Conservation (phyloP, 2,329 filamentous ascomycete species). For the Colletotrichum sp. region DNA sequence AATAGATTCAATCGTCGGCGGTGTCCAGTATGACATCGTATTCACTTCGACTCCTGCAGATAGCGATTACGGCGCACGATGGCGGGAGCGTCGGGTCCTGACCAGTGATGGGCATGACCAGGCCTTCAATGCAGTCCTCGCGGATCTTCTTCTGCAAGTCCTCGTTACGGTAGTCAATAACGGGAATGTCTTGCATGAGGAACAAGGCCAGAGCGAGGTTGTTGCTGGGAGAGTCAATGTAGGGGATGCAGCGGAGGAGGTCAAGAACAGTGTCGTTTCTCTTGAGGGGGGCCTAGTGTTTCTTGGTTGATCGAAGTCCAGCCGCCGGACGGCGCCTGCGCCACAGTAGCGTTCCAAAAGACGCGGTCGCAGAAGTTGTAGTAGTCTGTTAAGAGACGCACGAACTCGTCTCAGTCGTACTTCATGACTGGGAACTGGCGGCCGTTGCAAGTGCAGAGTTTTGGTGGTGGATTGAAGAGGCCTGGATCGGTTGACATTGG, state of each 20-base stretch:
- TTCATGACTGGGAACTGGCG: not conserved
- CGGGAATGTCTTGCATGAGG: not conserved
- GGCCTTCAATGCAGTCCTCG: not conserved
- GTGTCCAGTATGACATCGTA: constrained; percentile 22
- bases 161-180: constrained; percentile 1
- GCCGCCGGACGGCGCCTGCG: not conserved
- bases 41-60: not conserved
- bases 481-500: too few relatives aligned
- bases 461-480: too few relatives aligned
- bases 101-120: not conserved
- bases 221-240: not conserved
- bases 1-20: constrained; percentile 20
- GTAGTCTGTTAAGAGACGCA: constrained; percentile 24
- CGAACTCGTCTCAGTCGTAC: constrained; percentile 14
- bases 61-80: constrained; percentile 18
- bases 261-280: constrained; percentile 17
- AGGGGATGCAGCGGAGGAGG: constrained; percentile 20
- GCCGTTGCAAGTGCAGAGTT: not conserved
- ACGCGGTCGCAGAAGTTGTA: constrained; percentile 22
- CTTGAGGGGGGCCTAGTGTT: constrained; percentile 1
- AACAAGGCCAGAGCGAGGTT: not conserved
- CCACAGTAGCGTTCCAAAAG: constrained; percentile 19
- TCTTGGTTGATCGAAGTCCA: constrained; percentile 20
- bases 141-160: not conserved
- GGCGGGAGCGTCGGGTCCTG: not conserved